Conservation (phyloP, 1,284 basidiomycete species). For the Irpex lacteus region DNA sequence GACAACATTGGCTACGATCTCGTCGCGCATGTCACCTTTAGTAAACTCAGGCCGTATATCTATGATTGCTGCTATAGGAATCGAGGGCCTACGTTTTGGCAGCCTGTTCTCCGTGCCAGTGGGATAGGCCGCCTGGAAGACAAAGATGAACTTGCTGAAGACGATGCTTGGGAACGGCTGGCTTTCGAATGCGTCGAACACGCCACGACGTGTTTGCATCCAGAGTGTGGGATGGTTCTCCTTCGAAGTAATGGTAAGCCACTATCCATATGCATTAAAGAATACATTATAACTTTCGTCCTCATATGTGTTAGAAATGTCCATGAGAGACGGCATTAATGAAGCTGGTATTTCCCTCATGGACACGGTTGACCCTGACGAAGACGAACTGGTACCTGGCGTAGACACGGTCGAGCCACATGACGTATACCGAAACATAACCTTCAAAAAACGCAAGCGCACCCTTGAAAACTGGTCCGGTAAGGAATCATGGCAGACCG, state of each 20-base stretch:
- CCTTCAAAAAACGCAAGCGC: no score
- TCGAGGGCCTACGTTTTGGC: background rate
- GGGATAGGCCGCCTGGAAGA: background rate
- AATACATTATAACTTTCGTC: background rate
- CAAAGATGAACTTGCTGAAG: no score
- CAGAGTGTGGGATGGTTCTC: background rate
- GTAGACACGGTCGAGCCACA: no score
- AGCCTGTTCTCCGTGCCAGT: background rate
- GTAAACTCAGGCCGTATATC: background rate
- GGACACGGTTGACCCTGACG: no score
- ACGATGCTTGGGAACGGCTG: background rate
- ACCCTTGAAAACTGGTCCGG: background rate
- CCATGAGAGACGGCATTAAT: background rate
- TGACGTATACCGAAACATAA: no score
- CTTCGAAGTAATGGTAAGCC: background rate
- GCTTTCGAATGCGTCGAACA: background rate
- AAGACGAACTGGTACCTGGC: no score
- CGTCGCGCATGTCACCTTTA: background rate
- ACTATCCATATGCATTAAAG: background rate
- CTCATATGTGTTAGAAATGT: background rate
- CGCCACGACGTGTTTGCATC: background rate
- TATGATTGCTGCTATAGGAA: background rate
- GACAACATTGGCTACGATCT: background rate
- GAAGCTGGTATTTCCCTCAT: no score
- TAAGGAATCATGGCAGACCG: background rate